Percentiles rank a stretch among this genome's conserved stretches.
These are phyloP conservation scores for Carpinus viminea DNA, from an alignment of 306 rosid genomes.

Conservation along the genomic window DNA sequence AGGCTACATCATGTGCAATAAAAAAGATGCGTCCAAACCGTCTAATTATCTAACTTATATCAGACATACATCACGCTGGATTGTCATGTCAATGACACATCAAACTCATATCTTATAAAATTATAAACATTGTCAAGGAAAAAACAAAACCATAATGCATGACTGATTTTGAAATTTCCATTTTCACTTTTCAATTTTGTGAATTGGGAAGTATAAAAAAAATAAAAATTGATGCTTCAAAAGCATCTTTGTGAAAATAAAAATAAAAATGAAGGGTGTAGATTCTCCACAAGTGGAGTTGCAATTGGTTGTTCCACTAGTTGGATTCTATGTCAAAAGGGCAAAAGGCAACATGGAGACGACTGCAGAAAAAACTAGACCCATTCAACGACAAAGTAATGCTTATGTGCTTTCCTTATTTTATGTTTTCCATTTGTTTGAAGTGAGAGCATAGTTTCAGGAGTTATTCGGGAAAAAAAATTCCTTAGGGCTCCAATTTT, in stretches of 20 bases:
- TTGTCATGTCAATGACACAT: neutral
- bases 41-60: no score
- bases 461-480: neutral
- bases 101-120: neutral
- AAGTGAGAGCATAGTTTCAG: neutral
- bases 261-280: conserved; percentile 17
- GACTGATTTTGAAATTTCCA: neutral
- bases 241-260: conserved; percentile 17
- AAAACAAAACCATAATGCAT: neutral
- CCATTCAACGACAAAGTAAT: neutral
- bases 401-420: neutral
- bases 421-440: neutral
- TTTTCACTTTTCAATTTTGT: neutral
- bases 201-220: neutral
- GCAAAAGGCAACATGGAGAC: conserved; percentile 20
- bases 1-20: no score
- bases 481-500: neutral
- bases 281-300: conserved; percentile 27
- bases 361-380: neutral
- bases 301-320: conserved; percentile 29
- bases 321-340: conserved; percentile 43
- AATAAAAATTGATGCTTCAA: neutral
- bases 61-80: no score
- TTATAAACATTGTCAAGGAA: neutral
- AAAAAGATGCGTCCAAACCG: no score